Percentiles rank a stretch among this genome's conserved stretches.
These are phyloP conservation scores for Picea sitchensis DNA, from an alignment of 75 land plant genomes.

Conservation along the genomic window DNA sequence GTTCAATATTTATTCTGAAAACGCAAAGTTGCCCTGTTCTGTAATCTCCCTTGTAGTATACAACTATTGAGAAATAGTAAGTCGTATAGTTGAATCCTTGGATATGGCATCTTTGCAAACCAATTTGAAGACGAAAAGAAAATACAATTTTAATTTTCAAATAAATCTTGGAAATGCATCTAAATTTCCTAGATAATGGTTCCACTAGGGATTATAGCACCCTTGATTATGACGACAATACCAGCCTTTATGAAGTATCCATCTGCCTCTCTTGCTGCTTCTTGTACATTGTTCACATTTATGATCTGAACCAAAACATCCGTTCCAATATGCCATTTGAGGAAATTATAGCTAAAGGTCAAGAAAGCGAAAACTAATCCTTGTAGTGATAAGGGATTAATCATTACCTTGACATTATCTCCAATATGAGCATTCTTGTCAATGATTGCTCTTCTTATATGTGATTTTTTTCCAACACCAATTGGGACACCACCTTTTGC, in stretches of 20 bases:
- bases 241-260: conserved; percentile 72
- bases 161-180: too few relatives aligned
- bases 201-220: conserved; percentile 57
- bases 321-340: neutral
- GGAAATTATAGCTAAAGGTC: neutral
- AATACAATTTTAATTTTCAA: too few relatives aligned
- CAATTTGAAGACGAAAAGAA: too few relatives aligned
- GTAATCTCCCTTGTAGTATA: too few relatives aligned
- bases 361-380: neutral
- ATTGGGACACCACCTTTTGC: conserved; percentile 27
- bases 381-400: neutral
- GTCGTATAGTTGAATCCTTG: too few relatives aligned
- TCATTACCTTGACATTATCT: conserved; percentile 55
- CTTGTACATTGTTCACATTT: conserved; percentile 73
- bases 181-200: conserved; percentile 8
- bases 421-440: conserved; percentile 78
- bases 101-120: too few relatives aligned
- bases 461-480: conserved; percentile 52
- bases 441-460: conserved; percentile 53
- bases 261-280: conserved; percentile 57
- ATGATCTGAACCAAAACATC: conserved; percentile 53
- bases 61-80: too few relatives aligned
- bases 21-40: too few relatives aligned
- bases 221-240: conserved; percentile 61
- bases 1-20: too few relatives aligned